Conservation (phyloP, 148 eudicot species). For the Suaeda aralocaspica region DNA sequence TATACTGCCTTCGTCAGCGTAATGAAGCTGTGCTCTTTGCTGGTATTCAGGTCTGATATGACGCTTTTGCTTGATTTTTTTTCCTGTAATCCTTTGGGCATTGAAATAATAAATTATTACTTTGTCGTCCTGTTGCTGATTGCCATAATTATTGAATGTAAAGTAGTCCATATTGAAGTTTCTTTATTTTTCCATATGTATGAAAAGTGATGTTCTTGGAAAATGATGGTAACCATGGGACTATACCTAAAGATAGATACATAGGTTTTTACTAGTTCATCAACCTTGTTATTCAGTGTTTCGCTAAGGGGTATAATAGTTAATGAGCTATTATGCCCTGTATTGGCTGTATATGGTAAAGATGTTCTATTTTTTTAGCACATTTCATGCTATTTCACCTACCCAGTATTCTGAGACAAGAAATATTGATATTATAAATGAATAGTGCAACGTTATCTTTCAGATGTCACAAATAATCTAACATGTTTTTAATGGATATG, state of each 20-base stretch:
- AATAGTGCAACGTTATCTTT: no score
- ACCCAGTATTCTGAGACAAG: no score
- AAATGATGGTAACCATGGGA: not conserved
- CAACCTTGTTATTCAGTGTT: not conserved
- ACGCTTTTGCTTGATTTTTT: not conserved
- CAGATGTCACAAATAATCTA: no score
- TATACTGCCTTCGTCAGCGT: constrained; percentile 82
- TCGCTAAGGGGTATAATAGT: no score
- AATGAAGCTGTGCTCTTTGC: constrained; percentile 57
- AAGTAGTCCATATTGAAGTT: not conserved
- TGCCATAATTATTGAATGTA: not conserved
- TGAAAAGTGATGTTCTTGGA: not conserved
- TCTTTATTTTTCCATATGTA: not conserved
- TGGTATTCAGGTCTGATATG: constrained; percentile 56
- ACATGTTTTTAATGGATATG: no score
- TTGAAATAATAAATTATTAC: no score
- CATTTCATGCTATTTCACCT: no score
- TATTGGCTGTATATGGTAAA: no score
- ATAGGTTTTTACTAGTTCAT: not conserved
- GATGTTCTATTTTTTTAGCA: no score
- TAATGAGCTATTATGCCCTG: no score
- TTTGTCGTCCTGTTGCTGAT: constrained; percentile 7
- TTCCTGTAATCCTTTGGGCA: not conserved
- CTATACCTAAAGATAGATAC: not conserved
- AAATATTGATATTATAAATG: no score